Evolutionary conservation across 2,329 filamentous ascomycete species (phyloP), one percentile per base, ranked within the genome.

Genomic region (Epichloe typhina): DNA sequence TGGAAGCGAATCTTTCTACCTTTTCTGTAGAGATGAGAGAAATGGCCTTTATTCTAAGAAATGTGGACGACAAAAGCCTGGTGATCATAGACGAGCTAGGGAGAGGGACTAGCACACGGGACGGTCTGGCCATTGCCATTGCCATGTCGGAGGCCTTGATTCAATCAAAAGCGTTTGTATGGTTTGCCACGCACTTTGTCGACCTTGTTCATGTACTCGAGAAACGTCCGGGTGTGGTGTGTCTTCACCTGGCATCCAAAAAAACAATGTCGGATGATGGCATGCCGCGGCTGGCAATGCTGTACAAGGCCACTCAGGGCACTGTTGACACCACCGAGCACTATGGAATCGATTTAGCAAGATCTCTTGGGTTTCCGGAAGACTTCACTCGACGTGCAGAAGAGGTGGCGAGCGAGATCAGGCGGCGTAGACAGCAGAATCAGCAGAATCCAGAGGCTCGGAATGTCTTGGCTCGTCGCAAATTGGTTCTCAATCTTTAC

Each of bases 11-110:
- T 55, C 79, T 95, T 23, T 97, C 91, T 0, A 95, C 88, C 0
- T 98, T 97, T 62, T 88, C 90, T 0, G 77, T 88, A 0, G 93
- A 98, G 66, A 97, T 98, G 93, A 79, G 88, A 41, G 93, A 97
- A 60, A 94, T 91, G 70, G 88, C 90, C 0, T 95, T 94, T 63
- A 96, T 98, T 50, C 69, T 97, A 1, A 76, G 77, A 49, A 95
- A 95, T 60, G 79, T 96, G 51, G 83, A 89, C 56, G 73, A 75
- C 6, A 77, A 80, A 46, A 91, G 86, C 57, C 74, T 95, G 58
- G 82, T 84, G 2, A 86, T 98, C 46, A 80, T 98, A 47, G 93
- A 98, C 59, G 93, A 98, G 62, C 77, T 98, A 3, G 91, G 93
- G 0, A 79, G 93, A 31, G 91, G 89, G 1, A 98, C 93, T 0